phyloP scores from a whole-genome alignment of 805 yeast species.

The Teunomyces panamensis region DNA sequence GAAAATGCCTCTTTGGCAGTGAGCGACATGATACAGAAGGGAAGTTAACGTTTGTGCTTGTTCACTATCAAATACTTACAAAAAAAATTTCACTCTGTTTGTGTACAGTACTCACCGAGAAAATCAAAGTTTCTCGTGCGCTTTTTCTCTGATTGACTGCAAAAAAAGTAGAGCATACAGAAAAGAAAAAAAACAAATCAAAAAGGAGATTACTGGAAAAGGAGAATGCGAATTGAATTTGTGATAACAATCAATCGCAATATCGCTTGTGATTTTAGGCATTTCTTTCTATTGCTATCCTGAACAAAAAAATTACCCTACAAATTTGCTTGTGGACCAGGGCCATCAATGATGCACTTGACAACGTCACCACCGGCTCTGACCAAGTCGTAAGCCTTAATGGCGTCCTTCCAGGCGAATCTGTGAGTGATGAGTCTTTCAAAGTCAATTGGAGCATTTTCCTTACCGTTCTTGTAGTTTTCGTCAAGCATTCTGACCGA shows the following conservation, averaged over 20 bases:
- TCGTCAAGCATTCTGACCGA: slow-evolving; percentile 64
- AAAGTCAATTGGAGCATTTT: slow-evolving; percentile 51
- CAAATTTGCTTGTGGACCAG: slow-evolving; percentile 26
- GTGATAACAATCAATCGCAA: too few species aligned
- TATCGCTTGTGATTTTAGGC: too few species aligned
- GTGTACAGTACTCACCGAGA: not conserved
- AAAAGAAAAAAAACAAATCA: too few species aligned
- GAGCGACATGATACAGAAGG: slow-evolving; percentile 16
- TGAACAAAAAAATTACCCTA: not conserved
- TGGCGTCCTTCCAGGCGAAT: slow-evolving; percentile 67
- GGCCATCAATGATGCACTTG: slow-evolving; percentile 82
- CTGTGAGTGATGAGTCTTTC: slow-evolving; percentile 71
- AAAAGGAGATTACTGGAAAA: too few species aligned
- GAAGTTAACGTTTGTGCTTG: not conserved
- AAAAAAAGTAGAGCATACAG: too few species aligned
- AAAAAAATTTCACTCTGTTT: not conserved
- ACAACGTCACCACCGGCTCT: slow-evolving; percentile 65
- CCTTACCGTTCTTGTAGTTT: slow-evolving; percentile 45
- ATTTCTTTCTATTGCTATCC: too few species aligned
- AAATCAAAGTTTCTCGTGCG: too few species aligned
- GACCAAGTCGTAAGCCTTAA: slow-evolving; percentile 71
- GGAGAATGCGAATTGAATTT: too few species aligned
- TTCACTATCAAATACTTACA: not conserved
- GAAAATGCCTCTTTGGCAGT: slow-evolving; percentile 46
- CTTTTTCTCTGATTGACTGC: too few species aligned